These are phyloP conservation scores for Kuraishia ogatae DNA, from an alignment of 805 yeast species.

Conservation along the genomic window DNA sequence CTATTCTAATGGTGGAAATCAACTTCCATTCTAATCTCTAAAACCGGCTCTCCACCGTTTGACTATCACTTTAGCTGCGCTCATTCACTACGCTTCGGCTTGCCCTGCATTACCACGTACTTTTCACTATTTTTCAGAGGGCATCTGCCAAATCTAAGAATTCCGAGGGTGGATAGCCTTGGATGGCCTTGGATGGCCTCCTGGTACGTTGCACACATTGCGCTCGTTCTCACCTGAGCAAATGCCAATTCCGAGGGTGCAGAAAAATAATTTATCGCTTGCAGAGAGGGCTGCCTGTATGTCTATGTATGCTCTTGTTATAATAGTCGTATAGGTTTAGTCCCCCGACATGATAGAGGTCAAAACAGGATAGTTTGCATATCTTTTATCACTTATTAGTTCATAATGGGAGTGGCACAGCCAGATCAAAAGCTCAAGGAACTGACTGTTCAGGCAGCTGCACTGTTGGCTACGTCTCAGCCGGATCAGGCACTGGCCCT, in stretches of 20 bases:
- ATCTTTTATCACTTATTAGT: background rate
- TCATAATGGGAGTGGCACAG: background rate
- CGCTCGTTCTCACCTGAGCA: too few relatives aligned
- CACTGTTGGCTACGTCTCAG: constrained; percentile 36
- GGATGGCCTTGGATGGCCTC: background rate
- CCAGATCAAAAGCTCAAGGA: background rate
- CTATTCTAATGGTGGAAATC: too few relatives aligned
- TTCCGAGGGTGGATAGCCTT: too few relatives aligned
- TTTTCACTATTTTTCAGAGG: background rate
- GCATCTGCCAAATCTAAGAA: background rate
- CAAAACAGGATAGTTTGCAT: too few relatives aligned
- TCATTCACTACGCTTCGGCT: too few relatives aligned
- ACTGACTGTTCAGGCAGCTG: constrained; percentile 30
- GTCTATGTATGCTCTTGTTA: too few relatives aligned
- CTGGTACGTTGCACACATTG: background rate
- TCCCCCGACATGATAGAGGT: too few relatives aligned
- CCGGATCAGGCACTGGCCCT: constrained; percentile 45
- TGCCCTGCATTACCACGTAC: background rate
- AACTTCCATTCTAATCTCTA: too few relatives aligned
- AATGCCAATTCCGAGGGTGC: background rate
- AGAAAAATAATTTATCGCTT: background rate
- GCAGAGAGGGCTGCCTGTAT: too few relatives aligned
- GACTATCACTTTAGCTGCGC: too few relatives aligned
- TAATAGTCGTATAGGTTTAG: too few relatives aligned
- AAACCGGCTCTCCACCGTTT: too few relatives aligned